Conservation (phyloP, 2,329 filamentous ascomycete species). For the Exserohilum rostratum region DNA sequence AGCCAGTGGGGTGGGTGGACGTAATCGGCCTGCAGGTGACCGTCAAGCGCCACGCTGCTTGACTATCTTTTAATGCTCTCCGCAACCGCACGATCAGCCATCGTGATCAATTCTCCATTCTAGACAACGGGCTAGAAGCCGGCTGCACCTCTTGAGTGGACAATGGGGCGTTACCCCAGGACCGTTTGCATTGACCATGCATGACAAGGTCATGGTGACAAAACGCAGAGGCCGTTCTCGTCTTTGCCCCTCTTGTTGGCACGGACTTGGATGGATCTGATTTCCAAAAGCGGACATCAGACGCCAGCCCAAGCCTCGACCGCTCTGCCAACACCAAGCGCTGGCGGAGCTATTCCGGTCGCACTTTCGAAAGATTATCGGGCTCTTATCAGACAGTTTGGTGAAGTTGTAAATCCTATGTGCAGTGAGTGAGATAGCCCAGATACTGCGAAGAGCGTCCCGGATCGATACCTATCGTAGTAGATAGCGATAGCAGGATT, state of each 20-base stretch:
- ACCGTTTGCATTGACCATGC: constrained; percentile 19
- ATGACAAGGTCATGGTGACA: constrained; percentile 30
- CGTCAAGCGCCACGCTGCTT: constrained; percentile 29
- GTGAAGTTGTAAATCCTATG: constrained; percentile 9
- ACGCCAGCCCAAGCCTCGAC: constrained; percentile 26
- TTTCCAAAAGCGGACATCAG: constrained; percentile 37
- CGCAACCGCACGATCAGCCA: constrained; percentile 22
- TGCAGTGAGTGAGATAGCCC: constrained; percentile 3
- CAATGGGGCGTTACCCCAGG: constrained; percentile 10
- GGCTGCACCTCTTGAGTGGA: constrained; percentile 11
- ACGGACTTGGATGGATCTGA: constrained; percentile 38
- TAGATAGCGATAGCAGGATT: constrained; percentile 1
- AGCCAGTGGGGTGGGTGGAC: constrained; percentile 31
- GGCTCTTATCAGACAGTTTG: constrained; percentile 16
- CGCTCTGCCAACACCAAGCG: constrained; percentile 23
- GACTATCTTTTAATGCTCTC: constrained; percentile 11
- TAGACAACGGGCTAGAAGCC: constrained; percentile 14
- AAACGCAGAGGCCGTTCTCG: constrained; percentile 28
- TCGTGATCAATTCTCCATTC: constrained; percentile 29
- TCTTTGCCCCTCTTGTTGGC: constrained; percentile 34
- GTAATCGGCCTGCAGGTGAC: constrained; percentile 31
- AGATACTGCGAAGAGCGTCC: constrained; percentile 9
- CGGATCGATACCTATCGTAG: neutral
- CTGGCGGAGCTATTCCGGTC: constrained; percentile 17
- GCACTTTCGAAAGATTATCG: constrained; percentile 21